phyloP scores from a whole-genome alignment of 345 rosid species.

The Clarkia xantiana region DNA sequence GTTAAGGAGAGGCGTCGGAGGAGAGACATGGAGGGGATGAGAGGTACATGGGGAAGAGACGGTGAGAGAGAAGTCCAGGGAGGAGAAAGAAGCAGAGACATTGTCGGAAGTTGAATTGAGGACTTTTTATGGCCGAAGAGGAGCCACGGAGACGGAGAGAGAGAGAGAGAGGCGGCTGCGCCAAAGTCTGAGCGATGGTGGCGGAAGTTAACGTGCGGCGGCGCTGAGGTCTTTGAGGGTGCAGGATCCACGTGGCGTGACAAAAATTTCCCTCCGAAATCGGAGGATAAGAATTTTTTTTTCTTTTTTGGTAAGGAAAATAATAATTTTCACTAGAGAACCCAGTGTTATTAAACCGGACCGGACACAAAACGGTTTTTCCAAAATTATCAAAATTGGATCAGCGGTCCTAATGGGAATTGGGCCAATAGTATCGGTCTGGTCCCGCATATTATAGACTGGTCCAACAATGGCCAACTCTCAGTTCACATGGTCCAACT shows the following conservation, averaged over 20 bases:
- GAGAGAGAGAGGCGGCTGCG: conserved; percentile 15
- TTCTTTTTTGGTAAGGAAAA: no score
- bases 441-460: no score
- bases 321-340: no score
- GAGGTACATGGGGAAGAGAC: conserved; percentile 29
- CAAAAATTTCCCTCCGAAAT: conserved; percentile 9
- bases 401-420: no score
- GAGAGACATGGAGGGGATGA: conserved; percentile 49
- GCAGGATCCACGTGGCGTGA: not conserved
- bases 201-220: conserved; percentile 4
- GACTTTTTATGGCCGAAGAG: not conserved
- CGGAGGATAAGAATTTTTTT: conserved; percentile 4
- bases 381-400: no score
- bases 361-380: no score
- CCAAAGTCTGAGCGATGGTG: not conserved
- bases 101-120: conserved; percentile 15
- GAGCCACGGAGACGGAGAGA: not conserved
- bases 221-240: not conserved
- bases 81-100: conserved; percentile 18
- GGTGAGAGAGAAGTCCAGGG: conserved; percentile 10
- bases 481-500: no score
- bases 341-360: no score
- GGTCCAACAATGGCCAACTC: no score
- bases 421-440: no score
- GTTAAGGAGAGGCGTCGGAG: conserved; percentile 13